phyloP scores from a whole-genome alignment of 2,329 filamentous ascomycete species.

The Cytospora piceicola region DNA sequence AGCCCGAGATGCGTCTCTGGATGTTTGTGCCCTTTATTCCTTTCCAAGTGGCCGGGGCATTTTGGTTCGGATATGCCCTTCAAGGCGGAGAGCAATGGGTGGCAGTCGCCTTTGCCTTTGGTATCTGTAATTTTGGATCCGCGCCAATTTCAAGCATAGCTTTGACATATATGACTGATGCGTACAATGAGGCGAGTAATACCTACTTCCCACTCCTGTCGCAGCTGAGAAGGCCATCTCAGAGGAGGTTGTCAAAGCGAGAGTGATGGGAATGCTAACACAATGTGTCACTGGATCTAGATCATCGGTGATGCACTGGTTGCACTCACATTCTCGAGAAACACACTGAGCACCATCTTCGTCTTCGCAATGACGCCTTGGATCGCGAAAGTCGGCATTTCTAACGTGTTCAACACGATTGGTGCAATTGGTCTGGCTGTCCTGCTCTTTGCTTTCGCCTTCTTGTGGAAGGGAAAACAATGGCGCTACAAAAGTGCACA shows the following conservation, averaged over 20 bases:
- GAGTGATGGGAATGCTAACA: not conserved
- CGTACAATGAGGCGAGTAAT: constrained; percentile 30
- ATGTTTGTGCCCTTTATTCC: constrained; percentile 34
- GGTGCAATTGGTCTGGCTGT: constrained; percentile 28
- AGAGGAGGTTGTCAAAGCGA: not conserved
- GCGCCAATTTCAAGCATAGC: constrained; percentile 29
- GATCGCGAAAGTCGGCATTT: constrained; percentile 27
- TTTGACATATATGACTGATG: constrained; percentile 30
- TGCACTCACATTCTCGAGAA: constrained; percentile 30
- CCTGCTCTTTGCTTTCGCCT: constrained; percentile 28
- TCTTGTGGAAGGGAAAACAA: constrained; percentile 31
- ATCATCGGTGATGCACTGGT: constrained; percentile 30
- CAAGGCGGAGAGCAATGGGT: constrained; percentile 29
- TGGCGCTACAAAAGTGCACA: constrained; percentile 25
- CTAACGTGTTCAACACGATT: constrained; percentile 32
- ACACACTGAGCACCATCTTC: constrained; percentile 30
- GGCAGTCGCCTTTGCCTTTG: constrained; percentile 26
- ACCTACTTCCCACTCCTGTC: not conserved
- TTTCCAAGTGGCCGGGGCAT: constrained; percentile 30
- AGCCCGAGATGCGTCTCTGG: constrained; percentile 44
- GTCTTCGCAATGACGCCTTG: constrained; percentile 31
- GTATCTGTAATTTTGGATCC: constrained; percentile 25
- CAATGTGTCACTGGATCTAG: not conserved
- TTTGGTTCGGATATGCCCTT: constrained; percentile 31
- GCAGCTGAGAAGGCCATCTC: not conserved